Evolutionary conservation across 176 grass and related monocot genomes (phyloP).

Genomic region (maize (Zea mays)): DNA sequence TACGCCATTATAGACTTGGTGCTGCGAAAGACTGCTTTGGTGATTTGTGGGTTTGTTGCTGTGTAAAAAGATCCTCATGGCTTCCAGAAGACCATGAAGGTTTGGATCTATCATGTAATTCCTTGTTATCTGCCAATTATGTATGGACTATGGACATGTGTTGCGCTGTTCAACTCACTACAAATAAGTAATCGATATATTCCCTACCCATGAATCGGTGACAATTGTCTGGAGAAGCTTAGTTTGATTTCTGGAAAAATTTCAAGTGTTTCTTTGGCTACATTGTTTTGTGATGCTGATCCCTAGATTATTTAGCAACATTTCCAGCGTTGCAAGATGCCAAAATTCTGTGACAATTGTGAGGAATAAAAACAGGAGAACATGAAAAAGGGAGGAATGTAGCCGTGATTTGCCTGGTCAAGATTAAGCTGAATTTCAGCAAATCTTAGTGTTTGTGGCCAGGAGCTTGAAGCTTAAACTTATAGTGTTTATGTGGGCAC

Average conservation of each 20-base stretch:
- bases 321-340: background rate
- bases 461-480: background rate
- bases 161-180: slow-evolving; percentile 42
- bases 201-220: background rate
- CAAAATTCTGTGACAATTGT: background rate
- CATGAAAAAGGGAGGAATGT: no score
- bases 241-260: no score
- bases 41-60: slow-evolving; percentile 53
- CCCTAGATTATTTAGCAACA: background rate
- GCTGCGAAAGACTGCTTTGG: slow-evolving; percentile 50
- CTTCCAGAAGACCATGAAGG: slow-evolving; percentile 30
- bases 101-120: slow-evolving; percentile 53
- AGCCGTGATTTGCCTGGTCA: background rate
- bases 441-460: background rate
- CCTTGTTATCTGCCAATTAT: slow-evolving; percentile 34
- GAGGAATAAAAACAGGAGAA: background rate
- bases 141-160: slow-evolving; percentile 23
- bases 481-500: background rate
- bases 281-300: background rate
- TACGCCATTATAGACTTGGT: slow-evolving; percentile 50
- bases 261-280: background rate
- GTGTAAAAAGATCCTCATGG: slow-evolving; percentile 47
- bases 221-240: background rate
- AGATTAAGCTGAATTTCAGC: background rate
- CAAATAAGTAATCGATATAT: slow-evolving; percentile 46